Percentiles rank a stretch among this genome's conserved stretches.
phyloP scores from a whole-genome alignment of 306 rosid species.

The Quercus agrifolia region DNA sequence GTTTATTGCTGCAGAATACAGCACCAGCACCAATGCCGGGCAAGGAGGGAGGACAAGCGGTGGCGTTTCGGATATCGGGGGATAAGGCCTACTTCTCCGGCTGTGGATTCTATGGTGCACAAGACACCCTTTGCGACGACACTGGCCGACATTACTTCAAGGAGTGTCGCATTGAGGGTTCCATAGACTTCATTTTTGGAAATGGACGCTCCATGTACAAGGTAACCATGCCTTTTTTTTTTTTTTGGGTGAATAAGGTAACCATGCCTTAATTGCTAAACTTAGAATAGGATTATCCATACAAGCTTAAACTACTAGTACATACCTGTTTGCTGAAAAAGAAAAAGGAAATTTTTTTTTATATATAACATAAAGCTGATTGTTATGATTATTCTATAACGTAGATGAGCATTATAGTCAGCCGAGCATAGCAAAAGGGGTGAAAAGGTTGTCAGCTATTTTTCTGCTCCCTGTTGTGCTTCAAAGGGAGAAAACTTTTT shows the following conservation, averaged over 20 bases:
- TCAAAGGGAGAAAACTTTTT: not conserved
- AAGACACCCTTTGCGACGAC: conserved; percentile 90
- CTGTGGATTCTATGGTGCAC: conserved; percentile 84
- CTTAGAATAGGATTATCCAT: not conserved
- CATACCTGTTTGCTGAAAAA: too few species aligned
- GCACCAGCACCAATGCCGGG: conserved; percentile 97
- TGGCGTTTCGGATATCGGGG: conserved; percentile 73
- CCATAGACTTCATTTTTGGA: conserved; percentile 90
- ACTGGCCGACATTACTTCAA: conserved; percentile 94
- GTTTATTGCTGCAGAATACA: conserved; percentile 50
- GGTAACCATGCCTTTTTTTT: conserved; percentile 20
- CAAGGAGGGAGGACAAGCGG: conserved; percentile 94
- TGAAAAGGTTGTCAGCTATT: not conserved
- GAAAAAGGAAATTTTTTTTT: too few species aligned
- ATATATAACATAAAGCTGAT: too few species aligned
- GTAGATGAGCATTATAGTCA: not conserved
- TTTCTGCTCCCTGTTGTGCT: not conserved
- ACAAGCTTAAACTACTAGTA: too few species aligned
- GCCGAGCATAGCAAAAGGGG: not conserved
- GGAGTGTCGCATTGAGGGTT: conserved; percentile 83
- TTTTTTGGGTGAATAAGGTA: conserved; percentile 34
- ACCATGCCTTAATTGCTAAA: not conserved
- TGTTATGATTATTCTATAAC: too few species aligned
- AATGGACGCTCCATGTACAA: conserved; percentile 93
- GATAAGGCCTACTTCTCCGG: conserved; percentile 91